These are phyloP conservation scores for Phalaenopsis hybrid DNA, from an alignment of 116 monocot genomes.

Conservation along the genomic window DNA sequence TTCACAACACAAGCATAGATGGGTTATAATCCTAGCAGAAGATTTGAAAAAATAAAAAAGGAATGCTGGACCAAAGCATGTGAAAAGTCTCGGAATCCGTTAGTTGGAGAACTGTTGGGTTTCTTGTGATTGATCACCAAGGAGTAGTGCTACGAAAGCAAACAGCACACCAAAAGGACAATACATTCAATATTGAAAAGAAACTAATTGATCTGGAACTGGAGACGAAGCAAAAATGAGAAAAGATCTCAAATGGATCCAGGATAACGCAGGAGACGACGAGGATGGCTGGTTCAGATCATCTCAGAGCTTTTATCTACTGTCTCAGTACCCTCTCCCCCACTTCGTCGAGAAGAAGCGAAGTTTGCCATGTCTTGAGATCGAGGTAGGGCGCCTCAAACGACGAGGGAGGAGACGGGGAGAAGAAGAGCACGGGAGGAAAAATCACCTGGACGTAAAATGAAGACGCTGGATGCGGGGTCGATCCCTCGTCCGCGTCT, in stretches of 20 bases:
- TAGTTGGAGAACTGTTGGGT: background rate
- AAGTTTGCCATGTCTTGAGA: background rate
- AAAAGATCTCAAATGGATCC: constrained; percentile 49
- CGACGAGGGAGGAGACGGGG: no score
- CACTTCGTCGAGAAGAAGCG: background rate
- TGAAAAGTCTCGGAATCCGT: background rate
- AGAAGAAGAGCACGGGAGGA: no score
- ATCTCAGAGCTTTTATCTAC: constrained; percentile 43
- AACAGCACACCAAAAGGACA: background rate
- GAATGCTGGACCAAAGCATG: background rate
- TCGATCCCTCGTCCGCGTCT: no score
- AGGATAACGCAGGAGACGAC: constrained; percentile 30
- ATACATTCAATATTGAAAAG: background rate
- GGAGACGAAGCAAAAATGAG: constrained; percentile 36
- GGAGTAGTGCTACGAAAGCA: background rate
- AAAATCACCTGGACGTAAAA: no score
- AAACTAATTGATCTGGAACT: constrained; percentile 24
- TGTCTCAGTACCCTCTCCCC: background rate
- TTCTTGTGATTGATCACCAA: background rate
- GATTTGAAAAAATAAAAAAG: background rate
- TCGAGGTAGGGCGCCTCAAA: no score
- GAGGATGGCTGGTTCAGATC: constrained; percentile 27
- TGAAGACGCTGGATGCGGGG: no score
- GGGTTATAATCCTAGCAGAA: background rate
- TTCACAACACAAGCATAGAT: background rate